Conservation (phyloP, 495 filamentous ascomycete genomes). For the Annulohypoxylon stygium region DNA sequence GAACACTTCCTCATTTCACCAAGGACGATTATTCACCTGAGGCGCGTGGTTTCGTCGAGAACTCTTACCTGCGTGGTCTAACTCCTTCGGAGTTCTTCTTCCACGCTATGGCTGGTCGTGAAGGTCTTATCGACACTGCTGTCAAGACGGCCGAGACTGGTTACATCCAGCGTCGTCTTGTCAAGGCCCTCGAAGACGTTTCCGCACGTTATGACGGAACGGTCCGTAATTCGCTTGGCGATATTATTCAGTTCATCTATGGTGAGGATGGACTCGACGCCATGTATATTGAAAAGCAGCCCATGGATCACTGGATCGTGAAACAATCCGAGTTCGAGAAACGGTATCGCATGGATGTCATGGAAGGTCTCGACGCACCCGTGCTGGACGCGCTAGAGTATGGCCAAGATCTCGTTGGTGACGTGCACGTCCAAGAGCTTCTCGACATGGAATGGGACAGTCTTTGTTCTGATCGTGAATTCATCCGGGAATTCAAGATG, state of each 20-base stretch:
- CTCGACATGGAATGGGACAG: slow-evolving; percentile 92
- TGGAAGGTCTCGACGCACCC: slow-evolving; percentile 75
- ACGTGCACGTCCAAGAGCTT: slow-evolving; percentile 83
- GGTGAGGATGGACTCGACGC: slow-evolving; percentile 97
- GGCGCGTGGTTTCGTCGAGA: slow-evolving; percentile 97
- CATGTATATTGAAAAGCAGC: slow-evolving; percentile 89
- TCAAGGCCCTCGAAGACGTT: slow-evolving; percentile 98
- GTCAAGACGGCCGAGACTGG: slow-evolving; percentile 99
- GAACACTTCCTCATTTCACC: slow-evolving; percentile 96
- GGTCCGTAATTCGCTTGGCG: slow-evolving; percentile 94
- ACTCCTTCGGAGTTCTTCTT: slow-evolving; percentile 99
- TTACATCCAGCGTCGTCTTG: slow-evolving; percentile 97
- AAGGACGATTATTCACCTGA: slow-evolving; percentile 99
- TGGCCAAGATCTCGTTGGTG: slow-evolving; percentile 86
- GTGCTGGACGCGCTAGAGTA: slow-evolving; percentile 84
- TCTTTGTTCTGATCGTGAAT: slow-evolving; percentile 77
- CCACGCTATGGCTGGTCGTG: slow-evolving; percentile 99
- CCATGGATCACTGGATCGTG: slow-evolving; percentile 84
- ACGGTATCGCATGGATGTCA: slow-evolving; percentile 92
- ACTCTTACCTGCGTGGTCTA: slow-evolving; percentile 96
- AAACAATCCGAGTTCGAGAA: slow-evolving; percentile 79
- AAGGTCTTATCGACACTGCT: slow-evolving; percentile 99
- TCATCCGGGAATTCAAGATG: slow-evolving; percentile 73
- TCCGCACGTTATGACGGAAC: slow-evolving; percentile 98
- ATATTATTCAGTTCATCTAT: slow-evolving; percentile 97